Base-by-base conservation (phyloP, 2,329 filamentous ascomycete species). In the Diaporthe capsici region DNA sequence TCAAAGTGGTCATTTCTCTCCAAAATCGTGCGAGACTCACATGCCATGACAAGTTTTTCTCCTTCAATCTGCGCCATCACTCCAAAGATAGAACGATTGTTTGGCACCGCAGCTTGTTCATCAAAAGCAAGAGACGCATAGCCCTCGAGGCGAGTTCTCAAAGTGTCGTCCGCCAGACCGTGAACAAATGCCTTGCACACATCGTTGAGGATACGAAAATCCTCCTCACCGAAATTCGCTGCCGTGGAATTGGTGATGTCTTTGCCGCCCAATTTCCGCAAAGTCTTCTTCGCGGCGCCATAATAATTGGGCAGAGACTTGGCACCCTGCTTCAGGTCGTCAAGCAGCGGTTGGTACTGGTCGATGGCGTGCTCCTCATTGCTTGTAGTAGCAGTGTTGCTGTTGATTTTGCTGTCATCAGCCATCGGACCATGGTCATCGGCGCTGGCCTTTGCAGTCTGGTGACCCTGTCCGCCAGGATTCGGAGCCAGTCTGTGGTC, bases 11-110 rank as follows among this genome's bases (percentile, higher is more conserved):
- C 78, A 39, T 84, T 82, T 37, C 78, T 80, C 75, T 86, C 87
- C n/a, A 70, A 79, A 1, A 86, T 76, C 6, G 82, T 57, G 67
- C 84, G 82, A 34, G 77, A 80, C 28, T 88, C 86, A 85, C 86
- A 90, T 3, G 84, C 79, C 80, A 88, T 85, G 1, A 88, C 83
- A 31, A 91, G 80, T 28, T 84, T 83, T 79, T 92, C 91, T 10
- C 91, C 91, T 78, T 93, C 91, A 2, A 87, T 82, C 77, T 92
- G 89, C 20, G 84, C 86, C 76, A 84, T 87, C 3, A 91, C 85
- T 0, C 90, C 89, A n/a, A 85, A 82, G 0, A 93, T 85, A 4
- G 90, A 89, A 53, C 89, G 87, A 74, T 84, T 74, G 9, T 31
- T 44, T 7, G 76, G 58, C 55, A 63, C 82, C 8, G 82, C 78